Evolutionary conservation across 495 filamentous ascomycete species (phyloP).

Genomic region (Penicillium maclennaniae): DNA sequence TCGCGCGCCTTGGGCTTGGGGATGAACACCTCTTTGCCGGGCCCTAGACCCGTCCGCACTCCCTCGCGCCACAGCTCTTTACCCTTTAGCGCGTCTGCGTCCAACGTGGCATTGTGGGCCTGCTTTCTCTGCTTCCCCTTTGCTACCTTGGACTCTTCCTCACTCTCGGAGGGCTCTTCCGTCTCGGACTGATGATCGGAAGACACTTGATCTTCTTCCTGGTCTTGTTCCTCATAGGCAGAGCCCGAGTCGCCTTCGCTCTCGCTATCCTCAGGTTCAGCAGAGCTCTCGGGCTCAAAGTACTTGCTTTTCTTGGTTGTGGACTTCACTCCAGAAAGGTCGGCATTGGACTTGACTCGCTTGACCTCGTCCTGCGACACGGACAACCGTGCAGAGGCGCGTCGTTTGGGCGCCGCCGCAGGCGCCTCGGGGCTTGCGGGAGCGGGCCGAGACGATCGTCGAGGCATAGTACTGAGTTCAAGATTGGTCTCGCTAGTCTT

Average conservation of each 20-base stretch:
- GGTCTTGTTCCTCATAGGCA: constrained; percentile 23
- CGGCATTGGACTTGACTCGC: constrained; percentile 43
- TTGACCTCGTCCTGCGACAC: constrained; percentile 32
- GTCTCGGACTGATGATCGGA: constrained; percentile 19
- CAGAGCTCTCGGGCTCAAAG: constrained; percentile 41
- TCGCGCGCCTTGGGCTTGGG: constrained; percentile 66
- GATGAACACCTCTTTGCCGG: constrained; percentile 64
- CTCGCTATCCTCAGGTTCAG: constrained; percentile 27
- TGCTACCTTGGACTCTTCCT: constrained; percentile 18
- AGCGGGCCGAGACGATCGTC: constrained; percentile 41
- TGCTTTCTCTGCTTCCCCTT: constrained; percentile 18
- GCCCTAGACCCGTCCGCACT: constrained; percentile 52
- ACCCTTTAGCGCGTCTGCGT: constrained; percentile 26
- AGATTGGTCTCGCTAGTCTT: background rate
- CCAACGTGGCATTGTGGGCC: constrained; percentile 1
- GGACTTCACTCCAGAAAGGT: constrained; percentile 31
- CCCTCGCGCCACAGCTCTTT: constrained; percentile 58
- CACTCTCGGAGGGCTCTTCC: constrained; percentile 16
- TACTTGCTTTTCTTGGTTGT: constrained; percentile 58
- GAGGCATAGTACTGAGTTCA: constrained; percentile 28
- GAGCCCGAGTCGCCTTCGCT: constrained; percentile 24
- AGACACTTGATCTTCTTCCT: constrained; percentile 4
- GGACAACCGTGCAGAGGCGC: constrained; percentile 35
- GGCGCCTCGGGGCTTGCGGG: constrained; percentile 34
- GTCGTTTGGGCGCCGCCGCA: constrained; percentile 37